phyloP scores from a whole-genome alignment of 352 stramenopile species.

The Blastocystis sp. region DNA sequence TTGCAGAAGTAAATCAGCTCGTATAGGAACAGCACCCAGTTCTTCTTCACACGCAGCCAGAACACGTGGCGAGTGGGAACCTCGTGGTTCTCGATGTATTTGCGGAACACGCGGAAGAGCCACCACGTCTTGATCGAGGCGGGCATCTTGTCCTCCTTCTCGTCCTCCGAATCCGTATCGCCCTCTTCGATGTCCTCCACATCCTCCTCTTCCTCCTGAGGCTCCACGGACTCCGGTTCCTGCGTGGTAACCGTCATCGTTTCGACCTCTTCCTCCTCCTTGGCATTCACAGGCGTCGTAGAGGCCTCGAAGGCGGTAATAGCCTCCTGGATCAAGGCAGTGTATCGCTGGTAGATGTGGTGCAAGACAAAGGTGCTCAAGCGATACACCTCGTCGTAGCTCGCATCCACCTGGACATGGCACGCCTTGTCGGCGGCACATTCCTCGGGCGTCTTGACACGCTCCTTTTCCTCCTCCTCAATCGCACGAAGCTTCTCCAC shows the following conservation, averaged over 20 bases:
- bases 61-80: conserved; percentile 10
- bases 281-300: neutral
- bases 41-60: conserved; percentile 47
- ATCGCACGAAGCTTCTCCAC: neutral
- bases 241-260: too few relatives aligned
- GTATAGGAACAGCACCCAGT: neutral
- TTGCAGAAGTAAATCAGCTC: conserved; percentile 31
- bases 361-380: conserved; percentile 24
- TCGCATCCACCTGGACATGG: neutral
- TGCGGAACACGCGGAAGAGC: conserved; percentile 29
- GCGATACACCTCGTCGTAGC: conserved; percentile 42
- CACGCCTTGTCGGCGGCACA: neutral
- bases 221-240: neutral
- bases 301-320: neutral
- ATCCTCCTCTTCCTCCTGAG: neutral
- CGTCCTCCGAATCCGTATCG: neutral
- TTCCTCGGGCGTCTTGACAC: neutral
- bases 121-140: neutral
- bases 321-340: neutral
- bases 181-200: neutral
- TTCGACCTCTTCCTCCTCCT: neutral
- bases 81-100: conserved; percentile 10
- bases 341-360: neutral
- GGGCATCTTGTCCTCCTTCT: neutral
- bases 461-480: neutral